Base-by-base conservation (phyloP, 768 basidiomycete species). In the Suillus variegatus region DNA sequence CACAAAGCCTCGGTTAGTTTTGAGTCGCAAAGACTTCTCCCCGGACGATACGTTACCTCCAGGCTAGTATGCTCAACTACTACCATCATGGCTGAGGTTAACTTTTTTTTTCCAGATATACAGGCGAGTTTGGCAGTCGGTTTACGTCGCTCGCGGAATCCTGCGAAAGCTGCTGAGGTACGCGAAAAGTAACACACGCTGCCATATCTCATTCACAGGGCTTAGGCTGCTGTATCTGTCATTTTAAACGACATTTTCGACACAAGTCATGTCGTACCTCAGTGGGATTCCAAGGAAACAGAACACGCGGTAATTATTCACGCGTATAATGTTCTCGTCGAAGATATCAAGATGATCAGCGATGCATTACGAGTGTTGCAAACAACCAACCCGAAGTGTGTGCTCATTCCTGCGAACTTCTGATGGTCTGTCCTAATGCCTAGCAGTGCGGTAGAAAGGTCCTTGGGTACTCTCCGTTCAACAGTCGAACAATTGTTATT, bases 211-310 rank as follows among this genome's bases (percentile, higher is more conserved):
- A 60, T 28, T 25, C 40, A 8, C 25, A 60, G 10, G 28, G 25
- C 57, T 28, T 38, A 60, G 57, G 57, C 57, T 41, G 38, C 57
- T 41, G 40, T 60, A 28, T 60, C 57, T 28, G 57, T 60, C 40
- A 60, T 60, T 60, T 41, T 60, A 25, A 60, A 60, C 9, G 57
- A 60, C 25, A 60, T 60, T 41, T 60, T 60, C 6, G 57, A 60
- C 40, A 41, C 28, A 25, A 60, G 57, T 28, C 57, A 60, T 25
- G 6, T 60, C 25, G 57, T 60, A 18, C 57, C 57, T 60, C 57
- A 43, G 40, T 60, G 57, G 57, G 40, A 41, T 60, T 60, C 57
- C 10, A 60, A 60, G 57, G 57, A 60, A 28, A 60, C 57, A 43
- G 57, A 41, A 60, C 18, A 60, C 25, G 57, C 18, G 5, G 57